Evolutionary conservation across 768 basidiomycete genomes (phyloP).

Genomic region (Tulasnella sp.): DNA sequence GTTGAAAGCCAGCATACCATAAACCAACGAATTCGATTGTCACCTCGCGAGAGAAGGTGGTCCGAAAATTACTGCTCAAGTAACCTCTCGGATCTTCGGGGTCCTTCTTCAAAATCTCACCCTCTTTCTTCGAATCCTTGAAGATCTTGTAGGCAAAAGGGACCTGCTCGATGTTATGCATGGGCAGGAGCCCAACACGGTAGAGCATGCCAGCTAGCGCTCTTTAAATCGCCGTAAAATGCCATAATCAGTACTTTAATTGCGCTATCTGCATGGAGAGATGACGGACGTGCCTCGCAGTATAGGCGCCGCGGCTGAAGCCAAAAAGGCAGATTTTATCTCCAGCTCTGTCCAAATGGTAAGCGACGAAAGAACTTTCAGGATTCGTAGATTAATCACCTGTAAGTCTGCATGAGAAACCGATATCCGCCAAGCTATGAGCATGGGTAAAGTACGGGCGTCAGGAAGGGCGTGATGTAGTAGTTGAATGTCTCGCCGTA

Average conservation of each 20-base stretch:
- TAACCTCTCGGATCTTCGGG: not conserved
- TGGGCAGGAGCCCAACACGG: conserved; percentile 51
- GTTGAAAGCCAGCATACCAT: conserved; percentile 37
- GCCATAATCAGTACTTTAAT: not conserved
- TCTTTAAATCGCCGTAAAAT: not conserved
- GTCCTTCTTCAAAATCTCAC: conserved; percentile 30
- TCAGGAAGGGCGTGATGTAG: conserved; percentile 9
- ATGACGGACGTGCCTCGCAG: conserved; percentile 27
- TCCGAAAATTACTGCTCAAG: conserved; percentile 49
- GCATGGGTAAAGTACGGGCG: conserved; percentile 28
- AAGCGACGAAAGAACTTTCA: too few relatives aligned
- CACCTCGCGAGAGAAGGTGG: conserved; percentile 55
- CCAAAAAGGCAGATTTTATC: conserved; percentile 79
- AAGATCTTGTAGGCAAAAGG: conserved; percentile 69
- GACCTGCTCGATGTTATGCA: conserved; percentile 58
- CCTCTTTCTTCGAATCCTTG: conserved; percentile 34
- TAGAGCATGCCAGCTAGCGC: conserved; percentile 17
- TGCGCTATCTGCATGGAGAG: not conserved
- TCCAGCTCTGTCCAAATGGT: conserved; percentile 29
- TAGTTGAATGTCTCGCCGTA: not conserved
- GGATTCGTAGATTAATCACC: too few relatives aligned
- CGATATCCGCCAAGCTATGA: conserved; percentile 12
- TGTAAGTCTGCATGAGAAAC: conserved; percentile 11
- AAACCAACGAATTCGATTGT: conserved; percentile 68
- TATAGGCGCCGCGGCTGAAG: conserved; percentile 68